Evolutionary conservation across 2,329 filamentous ascomycete genomes (phyloP), one percentile per base, ranked within the genome.

Genomic region (Pseudogymnoascus sp.): DNA sequence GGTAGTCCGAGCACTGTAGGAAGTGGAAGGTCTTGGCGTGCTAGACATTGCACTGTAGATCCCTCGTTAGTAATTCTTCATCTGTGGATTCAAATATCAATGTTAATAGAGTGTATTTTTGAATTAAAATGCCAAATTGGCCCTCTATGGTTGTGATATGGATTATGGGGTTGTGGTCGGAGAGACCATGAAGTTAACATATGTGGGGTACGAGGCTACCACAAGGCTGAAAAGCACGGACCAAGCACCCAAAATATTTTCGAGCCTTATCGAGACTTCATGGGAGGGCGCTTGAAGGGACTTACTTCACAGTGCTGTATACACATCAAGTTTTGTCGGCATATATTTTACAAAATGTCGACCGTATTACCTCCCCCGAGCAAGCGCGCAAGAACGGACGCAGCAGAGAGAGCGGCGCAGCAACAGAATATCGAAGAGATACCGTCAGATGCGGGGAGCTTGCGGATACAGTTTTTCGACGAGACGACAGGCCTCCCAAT

Each of bases 381-480:
- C 59, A 97, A 97, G 76, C 85, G 92, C 64, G 92, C 96, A 72
- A 89, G 87, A 74, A 85, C 88, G 58, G 90, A 90, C 67, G 82
- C 82, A 20, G 80, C 88, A 39, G 89, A 90, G 67, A 85, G 85
- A 69, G 83, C 88, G 6, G 81, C 86, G 66, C 78, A 85, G 54
- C 91, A 96, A 71, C 87, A 94, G 71, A 86, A 92, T 76, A 82
- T 93, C 59, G 78, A 82, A 41, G 78, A 86, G 20, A 82, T 88
- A 58, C 83, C 88, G 0, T 83, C 85, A 35, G 82, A 88, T 66
- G 78, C 85, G 57, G 92, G 91, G 66, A 91, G 86, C 63, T 85
- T 95, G 71, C 88, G 90, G 74, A 86, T 95, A 57, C 89, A 93
- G 67, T 97, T 97, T 75, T 82, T 91, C 70, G 92, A 97, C 73